Base-by-base conservation (phyloP, 208 protist species). In the Wallacemonas sp. region DNA sequence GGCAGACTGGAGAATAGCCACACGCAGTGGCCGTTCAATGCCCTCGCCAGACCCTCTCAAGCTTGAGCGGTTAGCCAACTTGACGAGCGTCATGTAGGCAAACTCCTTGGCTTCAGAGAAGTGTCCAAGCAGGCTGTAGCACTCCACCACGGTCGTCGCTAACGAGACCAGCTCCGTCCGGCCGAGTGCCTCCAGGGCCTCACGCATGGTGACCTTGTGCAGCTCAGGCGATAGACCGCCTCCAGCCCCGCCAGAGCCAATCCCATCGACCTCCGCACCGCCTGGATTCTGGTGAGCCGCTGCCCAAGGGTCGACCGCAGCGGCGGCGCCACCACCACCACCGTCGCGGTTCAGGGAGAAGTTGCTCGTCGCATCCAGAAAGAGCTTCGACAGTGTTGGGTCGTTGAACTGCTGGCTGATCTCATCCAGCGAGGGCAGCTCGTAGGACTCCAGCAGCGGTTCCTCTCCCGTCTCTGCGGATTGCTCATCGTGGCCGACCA, bases 91-190 rank as follows among this genome's bases (percentile, higher is more conserved):
- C 49, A 94, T 56, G 58, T 82, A 86, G 45, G 87, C 90, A 62
- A 96, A 96, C 74, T 96, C 86, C 59, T 93, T 91, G 21, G 91
- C 91, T 68, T 96, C 87, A 5, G 79, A 84, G 70, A 92, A 90
- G 75, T 87, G 74, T n/a, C 85, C 88, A 34, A 96, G 72, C 0
- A 76, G 79, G 46, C 77, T 86, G 74, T 96, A 96, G 72, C 85
- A 86, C 26, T 91, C 82, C 47, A 94, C 84, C 8, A 96, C 74
- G 49, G 74, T 81, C 17, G 84, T 82, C 24, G 88, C 84, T 26
- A 96, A 86, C 2, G 73, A 60, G 17, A 96, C 64, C 49, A 96
- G 79, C 39, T 79, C 84, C 8, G 39, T 61, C 12, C 75, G 68
- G 28, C 88, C 88, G 30, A 96, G 72, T 26, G 80, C 79, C 19